Base-by-base conservation (phyloP, 192 early-diverging fungal genomes). In the Piromyces sp. region DNA sequence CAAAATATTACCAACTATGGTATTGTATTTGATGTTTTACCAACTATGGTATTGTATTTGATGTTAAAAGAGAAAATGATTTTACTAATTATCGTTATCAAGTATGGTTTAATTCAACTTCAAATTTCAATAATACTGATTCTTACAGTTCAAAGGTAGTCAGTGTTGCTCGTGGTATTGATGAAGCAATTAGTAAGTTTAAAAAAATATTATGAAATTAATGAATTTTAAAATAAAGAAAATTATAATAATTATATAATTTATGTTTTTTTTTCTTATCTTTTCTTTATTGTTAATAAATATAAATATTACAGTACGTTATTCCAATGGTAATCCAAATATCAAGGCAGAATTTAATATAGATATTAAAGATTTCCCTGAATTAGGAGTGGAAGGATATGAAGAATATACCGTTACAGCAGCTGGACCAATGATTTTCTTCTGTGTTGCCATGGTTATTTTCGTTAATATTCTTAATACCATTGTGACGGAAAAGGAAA, bases 401-500 rank as follows among this genome's bases (percentile, higher is more conserved):
- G 86, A 85, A 29, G 91, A 94, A 85, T 81, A 88, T 29, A 89
- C 94, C 40, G 91, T 94, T 14, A 86, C 92, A 31, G 30, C 81
- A 26, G 85, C 92, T 30, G 89, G 89, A 2, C 80, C 87, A 38
- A 85, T 88, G 84, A 89, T 90, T 85, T 89, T 89, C 37, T 90
- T 90, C 40, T 90, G 89, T 81, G 86, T 86, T 22, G 85, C 86
- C 33, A 90, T 90, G 88, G 83, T 22, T 51, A 51, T 51, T 15
- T 51, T 51, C 14, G 89, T 92, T 80, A 91, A 88, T 83, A 84
- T 88, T 13, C 86, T 94, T 38, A 92, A 92, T 82, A 90, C 89
- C 29, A 90, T 94, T 79, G 93, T 94, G 0, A 85, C 89, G 19
- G 93, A 94, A 83, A 94, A 94, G 84, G 93, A 94, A 82, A 83